Evolutionary conservation across 225 moss, liverwort and hornwort species (phyloP), one percentile per base, ranked within the genome.

Genomic region (Marchantia polymorpha): DNA sequence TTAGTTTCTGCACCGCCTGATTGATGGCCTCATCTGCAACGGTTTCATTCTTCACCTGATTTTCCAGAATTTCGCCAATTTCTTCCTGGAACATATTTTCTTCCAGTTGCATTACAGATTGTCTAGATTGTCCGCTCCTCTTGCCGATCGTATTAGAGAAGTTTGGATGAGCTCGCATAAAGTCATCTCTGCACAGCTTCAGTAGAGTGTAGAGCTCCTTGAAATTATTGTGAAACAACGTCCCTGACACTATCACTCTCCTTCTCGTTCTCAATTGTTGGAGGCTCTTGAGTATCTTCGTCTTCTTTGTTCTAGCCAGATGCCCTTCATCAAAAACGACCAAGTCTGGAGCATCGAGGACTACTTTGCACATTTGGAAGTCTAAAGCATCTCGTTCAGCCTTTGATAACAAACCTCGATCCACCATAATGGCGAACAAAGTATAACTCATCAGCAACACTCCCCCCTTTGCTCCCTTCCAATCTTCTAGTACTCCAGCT

Each of bases 311-410:
- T 12, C 94, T 80, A 7, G 94, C 92, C 50, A 91, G 78, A 71
- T 96, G 96, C 12, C 96, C 96, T 81, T 96, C 96, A 25, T 96
- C 96, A 50, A 96, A 67, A n/a, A 96, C 77, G 31, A 96, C 83
- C 83, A 96, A 79, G 12, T 94, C 92, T 11, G 96, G 78, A 46
- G 54, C 81, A 11, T 83, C 78, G 8, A 73, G 69, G 66, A 86
- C 69, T 31, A 83, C 55, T 71, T 64, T 55, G 25, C 81, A 70
- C 15, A 86, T 86, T 39, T 83, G 78, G 67, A 31, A 65, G 52
- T 78, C 78, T 0, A 81, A 58, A 17, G 81, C 78, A 22, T 79
- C 81, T 0, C 19, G 76, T 30, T 12, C 15, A 51, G 54, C 72
- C 23, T 53, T 67, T 7, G 81, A 81, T 49, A 22, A 27, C 12